phyloP scores from a whole-genome alignment of 2,329 filamentous ascomycete genomes.

The Ciborinia camelliae region DNA sequence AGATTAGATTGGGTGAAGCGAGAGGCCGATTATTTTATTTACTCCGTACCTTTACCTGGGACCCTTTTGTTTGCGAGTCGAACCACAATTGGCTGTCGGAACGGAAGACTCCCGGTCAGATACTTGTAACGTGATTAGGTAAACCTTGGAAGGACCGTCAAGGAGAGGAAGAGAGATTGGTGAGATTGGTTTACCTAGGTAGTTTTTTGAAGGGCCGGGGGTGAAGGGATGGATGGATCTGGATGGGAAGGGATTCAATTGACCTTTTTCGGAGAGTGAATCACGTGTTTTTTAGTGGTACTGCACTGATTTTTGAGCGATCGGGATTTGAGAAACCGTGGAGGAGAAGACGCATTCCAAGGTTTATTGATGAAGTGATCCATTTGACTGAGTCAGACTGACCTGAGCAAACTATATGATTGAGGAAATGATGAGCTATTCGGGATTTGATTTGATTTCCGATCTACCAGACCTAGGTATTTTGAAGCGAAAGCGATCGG shows the following conservation, averaged over 20 bases:
- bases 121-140: background rate
- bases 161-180: no score
- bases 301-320: background rate
- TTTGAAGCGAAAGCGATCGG: no score
- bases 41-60: no score
- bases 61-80: slow-evolving; percentile 6
- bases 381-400: no score
- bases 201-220: no score
- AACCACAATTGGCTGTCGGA: slow-evolving; percentile 21
- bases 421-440: background rate
- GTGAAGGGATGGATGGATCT: no score
- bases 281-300: slow-evolving; percentile 3
- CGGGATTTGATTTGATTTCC: background rate
- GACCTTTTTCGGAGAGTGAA: background rate
- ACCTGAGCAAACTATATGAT: no score
- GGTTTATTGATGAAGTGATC: background rate
- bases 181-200: no score
- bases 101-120: background rate
- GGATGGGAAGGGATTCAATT: background rate
- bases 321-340: background rate
- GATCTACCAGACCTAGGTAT: background rate
- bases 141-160: no score
- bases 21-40: background rate
- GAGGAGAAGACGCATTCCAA: background rate
- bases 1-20: background rate